Evolutionary conservation across 2,329 filamentous ascomycete genomes (phyloP).

Genomic region (Aspergillus brasiliensis): DNA sequence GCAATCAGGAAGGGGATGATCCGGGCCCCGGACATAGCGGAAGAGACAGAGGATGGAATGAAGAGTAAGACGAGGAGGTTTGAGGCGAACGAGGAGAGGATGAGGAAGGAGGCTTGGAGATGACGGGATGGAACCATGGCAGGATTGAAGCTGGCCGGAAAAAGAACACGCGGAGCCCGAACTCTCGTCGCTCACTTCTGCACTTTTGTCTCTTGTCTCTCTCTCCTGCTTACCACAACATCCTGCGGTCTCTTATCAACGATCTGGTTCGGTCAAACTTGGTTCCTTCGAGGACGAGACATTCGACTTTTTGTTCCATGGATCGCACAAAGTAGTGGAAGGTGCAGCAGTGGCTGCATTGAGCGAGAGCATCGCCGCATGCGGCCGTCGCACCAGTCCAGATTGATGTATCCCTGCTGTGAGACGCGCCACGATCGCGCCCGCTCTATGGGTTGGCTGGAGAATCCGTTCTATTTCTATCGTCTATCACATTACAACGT

Average conservation of each 20-base stretch:
- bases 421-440: neutral
- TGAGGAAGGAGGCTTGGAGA: neutral
- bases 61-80: neutral
- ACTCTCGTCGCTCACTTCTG: too few species aligned
- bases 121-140: neutral
- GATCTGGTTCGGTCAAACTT: neutral
- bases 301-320: neutral
- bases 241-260: neutral
- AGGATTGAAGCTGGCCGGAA: neutral
- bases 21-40: slow-evolving; percentile 14
- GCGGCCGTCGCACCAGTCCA: slow-evolving; percentile 7
- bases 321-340: neutral
- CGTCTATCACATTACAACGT: neutral
- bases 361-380: slow-evolving; percentile 6
- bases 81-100: neutral
- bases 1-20: slow-evolving; percentile 6
- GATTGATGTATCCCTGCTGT: neutral
- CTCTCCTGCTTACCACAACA: too few species aligned
- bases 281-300: neutral
- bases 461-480: too few species aligned
- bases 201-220: too few species aligned
- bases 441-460: too few species aligned
- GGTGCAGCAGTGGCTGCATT: neutral
- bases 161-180: slow-evolving; percentile 6
- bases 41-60: neutral